These are phyloP conservation scores for Colletotrichum viniferum DNA, from an alignment of 2,329 filamentous ascomycete species.

Conservation along the genomic window DNA sequence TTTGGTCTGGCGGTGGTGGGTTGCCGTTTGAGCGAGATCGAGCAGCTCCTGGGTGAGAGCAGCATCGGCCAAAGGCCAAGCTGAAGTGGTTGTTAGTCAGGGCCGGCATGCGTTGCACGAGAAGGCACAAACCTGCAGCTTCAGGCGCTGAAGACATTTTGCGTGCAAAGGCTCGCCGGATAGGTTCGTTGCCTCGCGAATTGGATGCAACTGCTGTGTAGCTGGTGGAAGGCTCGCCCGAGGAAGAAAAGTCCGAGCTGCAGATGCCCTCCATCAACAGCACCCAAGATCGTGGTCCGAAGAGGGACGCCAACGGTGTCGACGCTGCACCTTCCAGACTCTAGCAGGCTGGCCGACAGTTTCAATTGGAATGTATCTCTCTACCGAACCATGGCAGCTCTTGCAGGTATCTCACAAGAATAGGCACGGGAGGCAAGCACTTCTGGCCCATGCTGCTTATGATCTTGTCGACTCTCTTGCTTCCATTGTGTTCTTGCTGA, in stretches of 20 bases:
- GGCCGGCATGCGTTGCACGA: too few species aligned
- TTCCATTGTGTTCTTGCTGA: neutral
- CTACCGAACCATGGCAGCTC: neutral
- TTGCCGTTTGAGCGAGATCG: slow-evolving; percentile 78
- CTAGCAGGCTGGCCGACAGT: neutral
- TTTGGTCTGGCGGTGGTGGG: slow-evolving; percentile 72
- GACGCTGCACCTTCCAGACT: neutral
- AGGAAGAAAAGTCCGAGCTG: neutral
- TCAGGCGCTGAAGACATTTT: too few species aligned
- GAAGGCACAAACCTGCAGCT: too few species aligned
- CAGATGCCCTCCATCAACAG: neutral
- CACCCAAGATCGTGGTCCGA: neutral
- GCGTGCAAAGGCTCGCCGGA: neutral
- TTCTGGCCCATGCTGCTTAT: neutral
- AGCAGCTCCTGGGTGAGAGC: slow-evolving; percentile 81
- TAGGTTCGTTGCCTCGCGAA: neutral
- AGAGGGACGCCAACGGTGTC: neutral
- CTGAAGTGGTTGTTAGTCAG: slow-evolving; percentile 33
- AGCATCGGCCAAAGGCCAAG: slow-evolving; percentile 75
- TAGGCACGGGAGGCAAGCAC: neutral
- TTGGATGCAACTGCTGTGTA: neutral
- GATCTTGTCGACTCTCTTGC: neutral
- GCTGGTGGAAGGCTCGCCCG: neutral
- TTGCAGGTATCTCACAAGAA: neutral
- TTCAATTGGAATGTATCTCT: neutral